These are phyloP conservation scores for Malus hybrid DNA, from an alignment of 331 rosid genomes.

Conservation along the genomic window DNA sequence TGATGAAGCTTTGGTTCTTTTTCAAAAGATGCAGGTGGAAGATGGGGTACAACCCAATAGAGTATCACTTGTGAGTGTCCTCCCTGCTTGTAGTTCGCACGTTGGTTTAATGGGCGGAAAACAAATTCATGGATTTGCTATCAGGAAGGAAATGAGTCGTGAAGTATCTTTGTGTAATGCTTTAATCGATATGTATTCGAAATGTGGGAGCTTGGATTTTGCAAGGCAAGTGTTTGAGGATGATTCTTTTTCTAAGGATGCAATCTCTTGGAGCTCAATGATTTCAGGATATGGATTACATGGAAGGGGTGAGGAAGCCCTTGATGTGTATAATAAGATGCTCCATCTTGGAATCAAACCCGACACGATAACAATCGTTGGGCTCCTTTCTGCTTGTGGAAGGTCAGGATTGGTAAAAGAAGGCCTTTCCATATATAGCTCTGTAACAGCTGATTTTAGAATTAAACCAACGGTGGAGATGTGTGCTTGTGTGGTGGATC, in stretches of 20 bases:
- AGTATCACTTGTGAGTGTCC: constrained; percentile 61
- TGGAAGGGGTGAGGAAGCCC: constrained; percentile 66
- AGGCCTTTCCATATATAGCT: constrained; percentile 53
- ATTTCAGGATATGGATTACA: constrained; percentile 77
- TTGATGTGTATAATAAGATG: constrained; percentile 45
- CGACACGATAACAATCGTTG: constrained; percentile 61
- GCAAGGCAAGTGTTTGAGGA: constrained; percentile 50
- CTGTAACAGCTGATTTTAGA: constrained; percentile 20
- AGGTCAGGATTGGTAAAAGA: constrained; percentile 65
- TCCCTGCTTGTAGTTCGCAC: constrained; percentile 60
- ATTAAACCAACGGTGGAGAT: constrained; percentile 63
- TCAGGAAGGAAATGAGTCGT: constrained; percentile 37
- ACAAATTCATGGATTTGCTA: constrained; percentile 58
- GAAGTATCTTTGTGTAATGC: constrained; percentile 56
- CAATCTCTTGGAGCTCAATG: constrained; percentile 73
- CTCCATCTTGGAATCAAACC: constrained; percentile 47
- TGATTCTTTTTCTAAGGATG: constrained; percentile 39
- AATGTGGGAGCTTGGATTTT: constrained; percentile 65
- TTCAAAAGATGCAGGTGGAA: constrained; percentile 49
- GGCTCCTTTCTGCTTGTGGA: constrained; percentile 71
- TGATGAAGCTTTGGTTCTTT: constrained; percentile 46
- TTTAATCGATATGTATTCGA: constrained; percentile 67
- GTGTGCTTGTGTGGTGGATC: constrained; percentile 66
- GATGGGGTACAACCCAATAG: constrained; percentile 52
- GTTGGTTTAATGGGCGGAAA: constrained; percentile 53